Evolutionary conservation across 2,329 filamentous ascomycete species (phyloP), one percentile per base, ranked within the genome.

Genomic region (Fusarium longipes): DNA sequence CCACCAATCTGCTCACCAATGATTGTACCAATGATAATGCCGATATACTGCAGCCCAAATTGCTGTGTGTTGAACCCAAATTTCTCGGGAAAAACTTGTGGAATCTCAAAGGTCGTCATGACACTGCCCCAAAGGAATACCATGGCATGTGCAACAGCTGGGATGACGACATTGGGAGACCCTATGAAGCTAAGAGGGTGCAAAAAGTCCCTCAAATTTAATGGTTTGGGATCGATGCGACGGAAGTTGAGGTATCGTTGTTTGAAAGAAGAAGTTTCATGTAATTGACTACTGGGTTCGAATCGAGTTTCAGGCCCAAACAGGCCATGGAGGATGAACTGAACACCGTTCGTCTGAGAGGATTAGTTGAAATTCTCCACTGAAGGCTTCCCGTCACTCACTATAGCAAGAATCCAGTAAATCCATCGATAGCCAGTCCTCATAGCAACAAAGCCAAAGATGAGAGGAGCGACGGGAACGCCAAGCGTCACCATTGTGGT

Each of bases 121-220:
- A 73, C 59, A 47, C 57, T 61, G 6, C 59, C 66, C 68, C 67
- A 88, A 6, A 84, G 77, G 73, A 89, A 89, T 11, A 86, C 77
- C 80, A 89, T 86, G 5, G 84, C 85, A 67, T 36, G n/a, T 18
- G n/a, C n/a, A 12, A 20, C 8, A 36, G n/a, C 35, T 20, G 35
- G 35, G n/a, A 36, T 20, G 9, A 36, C 20, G 12, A 36, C 35
- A 36, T 18, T 20, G 35, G 18, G n/a, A 20, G 17, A 36, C 9
- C n/a, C 10, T 9, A 36, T 18, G 35, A 36, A 36, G 35, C 35
- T 18, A 11, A 36, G n/a, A 6, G 39, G 39, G 12, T 43, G 22
- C 5, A 90, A 12, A 87, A 83, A 51, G 91, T 91, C 25, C 91
- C 94, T n/a, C 91, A 95, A 87, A 76, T 76, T 1, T 79, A 81